These are phyloP conservation scores for Lipomyces starkeyi DNA, from an alignment of 805 yeast genomes.

Conservation along the genomic window DNA sequence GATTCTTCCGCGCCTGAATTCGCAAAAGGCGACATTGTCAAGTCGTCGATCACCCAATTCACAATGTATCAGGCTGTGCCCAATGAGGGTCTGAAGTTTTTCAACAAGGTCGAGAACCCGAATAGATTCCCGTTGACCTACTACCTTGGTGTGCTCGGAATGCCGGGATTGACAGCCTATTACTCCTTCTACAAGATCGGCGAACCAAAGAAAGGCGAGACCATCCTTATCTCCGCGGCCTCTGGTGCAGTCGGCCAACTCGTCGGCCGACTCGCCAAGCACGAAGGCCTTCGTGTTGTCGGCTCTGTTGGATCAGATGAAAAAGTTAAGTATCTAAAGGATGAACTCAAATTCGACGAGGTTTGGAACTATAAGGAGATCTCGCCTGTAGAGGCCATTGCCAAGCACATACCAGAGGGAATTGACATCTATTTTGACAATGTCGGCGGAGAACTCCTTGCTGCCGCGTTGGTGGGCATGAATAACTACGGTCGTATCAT, in stretches of 20 bases:
- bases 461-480: conserved; percentile 50
- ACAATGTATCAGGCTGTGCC: conserved; percentile 14
- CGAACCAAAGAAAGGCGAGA: conserved; percentile 53
- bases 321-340: conserved; percentile 60
- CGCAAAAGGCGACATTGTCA: conserved; percentile 54
- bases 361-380: conserved; percentile 58
- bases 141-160: conserved; percentile 58
- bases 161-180: conserved; percentile 68
- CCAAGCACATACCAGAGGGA: conserved; percentile 53
- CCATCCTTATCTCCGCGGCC: conserved; percentile 65
- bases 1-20: conserved; percentile 53
- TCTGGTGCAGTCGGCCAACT: conserved; percentile 76
- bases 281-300: conserved; percentile 60
- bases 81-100: background rate
- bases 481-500: conserved; percentile 50
- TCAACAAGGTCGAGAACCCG: conserved; percentile 27
- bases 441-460: conserved; percentile 67
- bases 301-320: conserved; percentile 67
- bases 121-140: conserved; percentile 42
- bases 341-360: conserved; percentile 59
- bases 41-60: conserved; percentile 5
- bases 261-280: conserved; percentile 62
- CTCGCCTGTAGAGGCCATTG: conserved; percentile 47
- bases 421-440: conserved; percentile 64
- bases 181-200: conserved; percentile 59